Base-by-base conservation (phyloP, 2,329 filamentous ascomycete genomes). In the Fusarium verrucosum region DNA sequence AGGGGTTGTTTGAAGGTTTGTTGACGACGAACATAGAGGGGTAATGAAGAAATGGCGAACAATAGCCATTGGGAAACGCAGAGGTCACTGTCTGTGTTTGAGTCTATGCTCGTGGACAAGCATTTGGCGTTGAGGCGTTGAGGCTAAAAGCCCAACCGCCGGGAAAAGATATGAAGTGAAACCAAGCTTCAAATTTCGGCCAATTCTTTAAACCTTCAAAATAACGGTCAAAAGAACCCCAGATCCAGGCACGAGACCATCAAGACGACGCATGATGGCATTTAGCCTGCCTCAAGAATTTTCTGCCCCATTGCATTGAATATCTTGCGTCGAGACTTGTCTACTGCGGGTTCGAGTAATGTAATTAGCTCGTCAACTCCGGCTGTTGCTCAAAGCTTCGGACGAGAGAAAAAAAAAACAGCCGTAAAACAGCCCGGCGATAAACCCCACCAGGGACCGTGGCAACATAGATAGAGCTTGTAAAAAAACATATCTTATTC, bases 341-440 rank as follows among this genome's bases (percentile, higher is more conserved):
- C 57, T 67, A 43, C 58, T 67, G 63, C 50, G 63, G 58, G 52
- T 46, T 64, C 63, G 49, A 65, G 63, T 57, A 66, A 60, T 67
- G 63, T 57, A 66, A 60, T 67, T 66, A 70, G 68, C 52, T 70
- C 68, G 68, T 71, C 56, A 55, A 69, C 59, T 65, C 68, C 68
- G 65, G 68, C 33, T 51, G 51, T 65, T 58, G 41, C 65, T 65
- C 59, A 51, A 55, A 60, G 16, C 44, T 40, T 26, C 16, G 7
- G 22, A 40, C n/a, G 17, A 26, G 20, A n/a, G 13, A 49, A 38
- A 28, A 38, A 35, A 59, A 45, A 66, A 66, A 51, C 33, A 22
- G 50, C 28, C 25, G 46, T 46, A 26, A 28, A 49, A 19, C n/a
- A 40, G 32, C n/a, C 30, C 40, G 30, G 22, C 5, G 40, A 65